Percentiles rank a stretch among this genome's conserved stretches.
Evolutionary conservation across 768 basidiomycete genomes (phyloP).

Genomic region (Tylopilus intermedius): DNA sequence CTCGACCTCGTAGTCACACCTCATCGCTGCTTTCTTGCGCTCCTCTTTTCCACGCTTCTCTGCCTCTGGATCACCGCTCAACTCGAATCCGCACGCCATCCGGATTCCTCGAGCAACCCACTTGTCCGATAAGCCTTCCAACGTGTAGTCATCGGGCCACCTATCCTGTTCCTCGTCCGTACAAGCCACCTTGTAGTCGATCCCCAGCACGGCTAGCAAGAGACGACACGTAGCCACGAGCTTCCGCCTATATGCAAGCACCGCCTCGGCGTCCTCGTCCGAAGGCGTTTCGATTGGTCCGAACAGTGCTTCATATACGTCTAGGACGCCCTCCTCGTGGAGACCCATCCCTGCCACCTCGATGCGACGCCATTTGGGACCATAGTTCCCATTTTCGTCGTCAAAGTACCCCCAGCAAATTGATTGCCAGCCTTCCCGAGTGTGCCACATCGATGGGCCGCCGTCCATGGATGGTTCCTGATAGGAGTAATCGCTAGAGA

Average conservation of each 20-base stretch:
- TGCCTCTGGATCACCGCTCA: background rate
- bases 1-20: too few species aligned
- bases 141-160: background rate
- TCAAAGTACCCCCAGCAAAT: conserved; percentile 8
- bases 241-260: background rate
- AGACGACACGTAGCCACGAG: conserved; percentile 4
- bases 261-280: background rate
- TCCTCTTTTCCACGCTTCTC: background rate
- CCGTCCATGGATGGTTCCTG: background rate
- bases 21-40: too few species aligned
- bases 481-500: too few species aligned
- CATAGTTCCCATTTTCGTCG: background rate
- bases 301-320: conserved; percentile 5
- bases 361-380: background rate
- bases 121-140: conserved; percentile 9
- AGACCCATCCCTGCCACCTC: background rate
- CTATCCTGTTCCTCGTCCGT: conserved; percentile 6
- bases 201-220: conserved; percentile 7
- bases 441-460: background rate
- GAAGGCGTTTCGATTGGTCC: background rate
- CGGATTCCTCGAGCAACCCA: conserved; percentile 14
- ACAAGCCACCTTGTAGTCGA: conserved; percentile 8
- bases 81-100: conserved; percentile 9
- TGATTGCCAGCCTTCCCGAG: conserved; percentile 5
- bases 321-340: background rate